phyloP scores from a whole-genome alignment of 495 filamentous ascomycete genomes.

The Neurospora tetraspora region DNA sequence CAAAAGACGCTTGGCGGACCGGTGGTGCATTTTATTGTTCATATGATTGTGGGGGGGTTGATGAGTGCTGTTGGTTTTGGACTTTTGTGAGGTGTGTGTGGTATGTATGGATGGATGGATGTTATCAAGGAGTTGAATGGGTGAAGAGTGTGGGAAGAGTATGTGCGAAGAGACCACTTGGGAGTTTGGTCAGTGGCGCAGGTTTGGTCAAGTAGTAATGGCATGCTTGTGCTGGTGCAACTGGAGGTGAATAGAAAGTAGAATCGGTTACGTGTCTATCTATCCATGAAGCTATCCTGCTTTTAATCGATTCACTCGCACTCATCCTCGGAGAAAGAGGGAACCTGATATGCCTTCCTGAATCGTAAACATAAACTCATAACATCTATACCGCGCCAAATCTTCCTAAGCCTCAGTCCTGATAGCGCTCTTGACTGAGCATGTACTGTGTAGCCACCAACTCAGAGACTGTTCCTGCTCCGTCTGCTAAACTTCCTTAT shows the following conservation, averaged over 20 bases:
- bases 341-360: neutral
- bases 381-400: neutral
- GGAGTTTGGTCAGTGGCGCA: neutral
- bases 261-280: neutral
- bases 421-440: neutral
- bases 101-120: too few species aligned
- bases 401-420: neutral
- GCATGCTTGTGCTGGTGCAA: neutral
- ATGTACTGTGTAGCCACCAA: neutral
- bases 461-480: neutral
- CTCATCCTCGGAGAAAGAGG: neutral
- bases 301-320: too few species aligned
- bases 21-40: constrained; percentile 18
- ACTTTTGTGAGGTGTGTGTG: neutral
- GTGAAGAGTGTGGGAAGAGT: too few species aligned
- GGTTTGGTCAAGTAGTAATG: neutral
- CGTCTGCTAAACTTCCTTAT: neutral
- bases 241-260: neutral
- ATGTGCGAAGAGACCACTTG: neutral
- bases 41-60: constrained; percentile 14
- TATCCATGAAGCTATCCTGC: neutral
- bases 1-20: constrained; percentile 19
- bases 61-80: neutral
- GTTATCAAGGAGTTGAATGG: neutral
- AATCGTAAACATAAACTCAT: neutral